These are phyloP conservation scores for Cadophora sp. DNA, from an alignment of 2,329 filamentous ascomycete genomes.

Conservation along the genomic window DNA sequence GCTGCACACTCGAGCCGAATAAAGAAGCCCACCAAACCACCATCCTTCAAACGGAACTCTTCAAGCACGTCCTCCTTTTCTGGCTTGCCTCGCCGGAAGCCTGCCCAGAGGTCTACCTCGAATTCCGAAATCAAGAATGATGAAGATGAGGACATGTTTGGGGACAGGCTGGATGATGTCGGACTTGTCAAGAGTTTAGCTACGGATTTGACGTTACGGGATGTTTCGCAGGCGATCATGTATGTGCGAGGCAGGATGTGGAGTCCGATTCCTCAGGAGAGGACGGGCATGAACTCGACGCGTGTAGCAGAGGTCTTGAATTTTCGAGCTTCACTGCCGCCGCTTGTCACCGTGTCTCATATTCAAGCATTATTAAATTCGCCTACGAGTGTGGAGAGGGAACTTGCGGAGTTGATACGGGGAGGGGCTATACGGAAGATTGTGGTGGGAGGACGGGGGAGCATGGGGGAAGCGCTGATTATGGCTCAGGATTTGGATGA, in stretches of 20 bases:
- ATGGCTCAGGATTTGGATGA: slow-evolving; percentile 61
- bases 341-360: slow-evolving; percentile 70
- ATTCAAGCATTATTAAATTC: slow-evolving; percentile 67
- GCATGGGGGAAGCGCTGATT: slow-evolving; percentile 69
- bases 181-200: slow-evolving; percentile 63
- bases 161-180: slow-evolving; percentile 63
- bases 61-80: slow-evolving; percentile 38
- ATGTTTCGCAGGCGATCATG: slow-evolving; percentile 69
- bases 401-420: slow-evolving; percentile 65
- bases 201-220: slow-evolving; percentile 61
- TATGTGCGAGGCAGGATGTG: slow-evolving; percentile 70
- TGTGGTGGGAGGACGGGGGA: slow-evolving; percentile 62
- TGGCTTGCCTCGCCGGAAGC: slow-evolving; percentile 41
- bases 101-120: slow-evolving; percentile 30
- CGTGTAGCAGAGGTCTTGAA: slow-evolving; percentile 69
- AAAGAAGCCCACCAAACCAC: slow-evolving; percentile 40
- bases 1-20: slow-evolving; percentile 43
- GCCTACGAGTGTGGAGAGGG: slow-evolving; percentile 70
- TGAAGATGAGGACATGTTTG: slow-evolving; percentile 48
- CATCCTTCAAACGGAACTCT: slow-evolving; percentile 39
- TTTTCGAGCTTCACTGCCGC: slow-evolving; percentile 64
- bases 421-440: slow-evolving; percentile 66
- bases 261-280: slow-evolving; percentile 62
- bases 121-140: slow-evolving; percentile 28
- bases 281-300: slow-evolving; percentile 67